Evolutionary conservation across 2,329 filamentous ascomycete species (phyloP), one percentile per base, ranked within the genome.

Genomic region (Epichloe sibirici): DNA sequence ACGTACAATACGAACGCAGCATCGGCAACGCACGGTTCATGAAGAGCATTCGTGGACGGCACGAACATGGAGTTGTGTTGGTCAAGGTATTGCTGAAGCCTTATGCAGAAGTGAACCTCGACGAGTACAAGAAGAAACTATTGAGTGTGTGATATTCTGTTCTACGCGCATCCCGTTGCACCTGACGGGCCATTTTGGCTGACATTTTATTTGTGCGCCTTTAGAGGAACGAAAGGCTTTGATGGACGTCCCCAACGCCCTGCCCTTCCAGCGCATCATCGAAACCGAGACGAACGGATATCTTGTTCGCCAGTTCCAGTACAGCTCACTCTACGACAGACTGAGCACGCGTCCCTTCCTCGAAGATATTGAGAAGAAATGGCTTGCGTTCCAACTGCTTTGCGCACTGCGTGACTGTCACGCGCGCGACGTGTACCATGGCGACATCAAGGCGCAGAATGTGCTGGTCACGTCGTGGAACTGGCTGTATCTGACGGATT

Each of bases 391-490:
- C 62, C 93, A 98, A 71, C 78, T 98, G 3, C 78, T 98, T 11
- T 96, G 90, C 67, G 90, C 88, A 3, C 74, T 98, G 54, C 83
- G 90, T 53, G 94, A 98, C 68, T 96, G 89, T 62, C 93, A 98
- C 67, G 77, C 86, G 31, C 79, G 86, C 46, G 88, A 94, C 61
- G 77, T 98, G 49, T 97, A 90, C 66, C 93, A 98, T 65, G 94
- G 93, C 53, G 94, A 98, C 64, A 97, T 98, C 73, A 98, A 98
- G 74, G 93, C 91, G 1, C 91, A 98, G 69, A 98, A 98, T 62
- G 82, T 95, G 38, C 74, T 98, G 47, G 91, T 98, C 49, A 98
- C 93, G 0, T 97, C 93, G 6, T 98, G 93, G 93, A 96, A 97
- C 71, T 98, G 94, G 93, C 77, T 98, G 2, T 98, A 97, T 66